These are phyloP conservation scores for Vachellia pachyceras DNA, from an alignment of 306 rosid species.

Conservation along the genomic window DNA sequence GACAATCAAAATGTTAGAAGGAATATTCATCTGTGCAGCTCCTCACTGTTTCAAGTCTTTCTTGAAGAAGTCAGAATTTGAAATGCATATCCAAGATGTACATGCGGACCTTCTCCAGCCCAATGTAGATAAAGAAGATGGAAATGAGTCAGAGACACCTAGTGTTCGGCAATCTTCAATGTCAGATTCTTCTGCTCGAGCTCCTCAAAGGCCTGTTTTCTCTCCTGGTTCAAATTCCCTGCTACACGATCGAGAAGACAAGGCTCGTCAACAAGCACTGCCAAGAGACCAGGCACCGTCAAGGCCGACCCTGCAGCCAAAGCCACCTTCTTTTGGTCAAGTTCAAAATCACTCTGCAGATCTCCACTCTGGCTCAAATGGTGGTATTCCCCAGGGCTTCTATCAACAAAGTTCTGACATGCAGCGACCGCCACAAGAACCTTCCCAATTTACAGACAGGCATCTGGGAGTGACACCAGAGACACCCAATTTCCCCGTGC, in stretches of 20 bases:
- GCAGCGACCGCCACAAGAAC: conserved; percentile 72
- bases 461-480: conserved; percentile 74
- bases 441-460: conserved; percentile 68
- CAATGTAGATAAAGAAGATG: conserved; percentile 82
- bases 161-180: conserved; percentile 69
- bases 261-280: conserved; percentile 66
- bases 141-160: conserved; percentile 82
- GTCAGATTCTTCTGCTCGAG: conserved; percentile 77
- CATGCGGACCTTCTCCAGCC: conserved; percentile 79
- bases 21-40: conserved; percentile 95
- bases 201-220: conserved; percentile 71
- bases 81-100: conserved; percentile 80
- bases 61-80: conserved; percentile 80
- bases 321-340: conserved; percentile 71
- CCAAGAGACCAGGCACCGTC: conserved; percentile 76
- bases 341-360: conserved; percentile 65
- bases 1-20: conserved; percentile 97
- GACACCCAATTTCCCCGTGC: conserved; percentile 54
- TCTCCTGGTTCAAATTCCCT: conserved; percentile 88
- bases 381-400: conserved; percentile 51
- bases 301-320: conserved; percentile 66
- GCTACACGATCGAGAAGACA: conserved; percentile 85
- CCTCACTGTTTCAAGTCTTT: conserved; percentile 98
- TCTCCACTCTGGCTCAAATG: conserved; percentile 47
- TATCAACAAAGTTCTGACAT: conserved; percentile 81